A percentile compares a stretch with the other conserved stretches of the same genome.
Evolutionary conservation across 129 eudicot genomes (phyloP).

Genomic region (Arctium minus): DNA sequence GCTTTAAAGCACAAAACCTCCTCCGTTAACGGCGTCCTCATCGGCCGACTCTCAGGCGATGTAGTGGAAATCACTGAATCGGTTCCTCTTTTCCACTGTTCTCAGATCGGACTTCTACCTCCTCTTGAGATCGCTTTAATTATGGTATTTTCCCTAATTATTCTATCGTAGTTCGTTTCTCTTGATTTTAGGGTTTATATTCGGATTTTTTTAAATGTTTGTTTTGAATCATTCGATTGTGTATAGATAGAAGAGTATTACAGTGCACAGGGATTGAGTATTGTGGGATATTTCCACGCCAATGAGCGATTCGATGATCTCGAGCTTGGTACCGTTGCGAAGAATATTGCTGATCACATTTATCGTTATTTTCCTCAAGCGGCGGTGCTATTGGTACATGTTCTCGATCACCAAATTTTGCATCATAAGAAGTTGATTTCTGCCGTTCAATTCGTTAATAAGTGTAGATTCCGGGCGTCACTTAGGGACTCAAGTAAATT

Average conservation of each 20-base stretch:
- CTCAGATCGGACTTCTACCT: slow-evolving; percentile 83
- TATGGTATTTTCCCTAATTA: slow-evolving; percentile 39
- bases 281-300: slow-evolving; percentile 97
- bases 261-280: slow-evolving; percentile 65
- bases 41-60: slow-evolving; percentile 67
- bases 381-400: slow-evolving; percentile 67
- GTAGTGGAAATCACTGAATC: slow-evolving; percentile 71
- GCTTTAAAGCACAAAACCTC: slow-evolving; percentile 74
- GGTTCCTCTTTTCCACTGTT: slow-evolving; percentile 85
- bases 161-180: background rate
- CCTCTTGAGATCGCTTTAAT: slow-evolving; percentile 87
- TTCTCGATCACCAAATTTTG: background rate
- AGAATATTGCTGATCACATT: slow-evolving; percentile 87
- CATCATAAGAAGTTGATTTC: background rate
- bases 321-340: slow-evolving; percentile 74
- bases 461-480: background rate
- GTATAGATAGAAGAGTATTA: slow-evolving; percentile 88
- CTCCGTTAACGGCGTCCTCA: slow-evolving; percentile 81
- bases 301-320: slow-evolving; percentile 88
- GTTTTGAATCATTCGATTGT: background rate
- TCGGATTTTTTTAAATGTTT: background rate
- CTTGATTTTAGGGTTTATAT: slow-evolving; percentile 3
- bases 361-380: slow-evolving; percentile 75
- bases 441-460: background rate
- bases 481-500: background rate